Percentiles rank a stretch among this genome's conserved stretches.
phyloP scores from a whole-genome alignment of 352 stramenopile species.

The Pythium coloratum region DNA sequence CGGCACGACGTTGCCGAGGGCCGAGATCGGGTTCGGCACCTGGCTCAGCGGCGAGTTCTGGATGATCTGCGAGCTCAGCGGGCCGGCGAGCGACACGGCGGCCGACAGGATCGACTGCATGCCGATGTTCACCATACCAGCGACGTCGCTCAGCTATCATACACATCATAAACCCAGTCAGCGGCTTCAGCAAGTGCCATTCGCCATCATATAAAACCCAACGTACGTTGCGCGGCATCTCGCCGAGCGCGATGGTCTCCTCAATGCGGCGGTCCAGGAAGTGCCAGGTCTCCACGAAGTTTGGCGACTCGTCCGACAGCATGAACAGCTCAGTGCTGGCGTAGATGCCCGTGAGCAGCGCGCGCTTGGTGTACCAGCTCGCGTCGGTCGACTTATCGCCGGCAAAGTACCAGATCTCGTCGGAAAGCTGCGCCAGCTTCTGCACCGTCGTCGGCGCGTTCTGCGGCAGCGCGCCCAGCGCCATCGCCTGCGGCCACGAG shows the following conservation, averaged over 20 bases:
- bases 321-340: constrained; percentile 83
- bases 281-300: constrained; percentile 77
- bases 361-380: constrained; percentile 87
- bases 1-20: constrained; percentile 52
- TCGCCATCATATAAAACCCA: neutral
- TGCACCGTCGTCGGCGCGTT: constrained; percentile 73
- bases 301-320: constrained; percentile 75
- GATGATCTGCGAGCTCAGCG: constrained; percentile 64
- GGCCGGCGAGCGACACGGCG: constrained; percentile 74
- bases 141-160: constrained; percentile 63
- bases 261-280: constrained; percentile 84
- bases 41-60: constrained; percentile 61
- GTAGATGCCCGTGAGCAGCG: constrained; percentile 76
- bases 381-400: constrained; percentile 83
- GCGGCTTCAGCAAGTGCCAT: neutral
- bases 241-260: constrained; percentile 78
- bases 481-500: constrained; percentile 82
- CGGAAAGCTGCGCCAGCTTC: constrained; percentile 65
- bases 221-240: constrained; percentile 80
- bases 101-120: constrained; percentile 78
- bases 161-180: neutral
- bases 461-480: constrained; percentile 65
- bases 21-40: constrained; percentile 79
- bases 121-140: constrained; percentile 76
- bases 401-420: constrained; percentile 89